Base-by-base conservation (phyloP, 768 basidiomycete genomes). In the Mycena alexandri region DNA sequence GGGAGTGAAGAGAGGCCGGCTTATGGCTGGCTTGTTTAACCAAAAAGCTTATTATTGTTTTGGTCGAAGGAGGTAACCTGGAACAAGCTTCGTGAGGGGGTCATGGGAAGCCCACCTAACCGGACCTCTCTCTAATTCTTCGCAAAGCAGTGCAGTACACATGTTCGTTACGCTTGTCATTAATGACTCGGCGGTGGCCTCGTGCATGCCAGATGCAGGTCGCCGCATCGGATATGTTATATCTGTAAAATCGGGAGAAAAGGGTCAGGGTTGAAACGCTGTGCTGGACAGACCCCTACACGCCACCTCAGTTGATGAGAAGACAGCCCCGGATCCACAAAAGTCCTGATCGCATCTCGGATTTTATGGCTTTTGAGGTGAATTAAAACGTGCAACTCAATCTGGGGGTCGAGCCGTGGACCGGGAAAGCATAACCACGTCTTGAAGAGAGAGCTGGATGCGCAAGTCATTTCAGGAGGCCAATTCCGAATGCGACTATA, bases 11-110 rank as follows among this genome's bases (percentile, higher is more conserved):
- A 74, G 63, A 69, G 70, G 74, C 61, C 67, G 69, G 73, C 68
- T 70, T 70, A 70, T 48, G 72, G 71, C 70, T 74, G 73, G 74
- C 73, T 44, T 56, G 65, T 74, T 29, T 75, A 78, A 78, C 75
- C 74, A 75, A 78, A 76, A 79, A 75, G 75, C 76, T 76, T 80
- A 78, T 80, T 81, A 75, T 81, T 80, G 78, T 81, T 79, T 63
- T 65, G 63, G 55, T 55, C 67, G 47, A 63, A 62, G 47, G 42
- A 54, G 69, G 68, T 58, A 66, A 63, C 56, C 42, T 52, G 42
- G 44, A 41, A 48, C 46, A 58, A 64, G 61, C 68, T 70, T 68
- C 63, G 48, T 69, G 58, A 62, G 70, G 61, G 65, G 64, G 65
- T 63, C 67, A 52, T 22, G 65, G 47, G 61, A 48, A 55, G 46